Conservation (phyloP, 352 stramenopile species). For the Globisporangium solare region DNA sequence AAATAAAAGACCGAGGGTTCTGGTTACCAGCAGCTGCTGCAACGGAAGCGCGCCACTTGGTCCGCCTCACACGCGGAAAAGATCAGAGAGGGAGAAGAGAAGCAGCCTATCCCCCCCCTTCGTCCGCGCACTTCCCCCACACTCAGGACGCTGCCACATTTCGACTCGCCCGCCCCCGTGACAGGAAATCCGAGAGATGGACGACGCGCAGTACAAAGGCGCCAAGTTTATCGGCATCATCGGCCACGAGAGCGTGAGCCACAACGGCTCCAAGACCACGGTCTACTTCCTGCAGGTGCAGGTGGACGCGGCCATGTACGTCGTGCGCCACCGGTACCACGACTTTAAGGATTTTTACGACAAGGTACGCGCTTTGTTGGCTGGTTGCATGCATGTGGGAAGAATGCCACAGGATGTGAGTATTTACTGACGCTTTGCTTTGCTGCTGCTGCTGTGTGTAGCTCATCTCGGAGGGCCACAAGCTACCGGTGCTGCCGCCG, state of each 20-base stretch:
- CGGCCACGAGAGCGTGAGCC: constrained; percentile 82
- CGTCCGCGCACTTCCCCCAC: no score
- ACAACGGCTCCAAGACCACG: constrained; percentile 85
- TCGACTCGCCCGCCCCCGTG: no score
- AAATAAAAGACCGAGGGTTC: neutral
- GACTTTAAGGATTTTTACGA: constrained; percentile 88
- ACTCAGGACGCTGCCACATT: no score
- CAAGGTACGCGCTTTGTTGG: constrained; percentile 39
- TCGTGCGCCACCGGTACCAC: constrained; percentile 83
- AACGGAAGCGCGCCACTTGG: constrained; percentile 8
- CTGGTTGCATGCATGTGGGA: no score
- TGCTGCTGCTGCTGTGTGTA: no score
- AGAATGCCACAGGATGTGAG: no score
- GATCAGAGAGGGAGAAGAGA: constrained; percentile 13
- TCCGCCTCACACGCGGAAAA: constrained; percentile 11
- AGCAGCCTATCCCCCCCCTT: neutral
- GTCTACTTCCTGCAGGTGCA: constrained; percentile 85
- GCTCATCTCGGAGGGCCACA: constrained; percentile 68
- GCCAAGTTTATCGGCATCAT: constrained; percentile 84
- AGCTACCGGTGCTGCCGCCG: constrained; percentile 72
- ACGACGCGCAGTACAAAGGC: constrained; percentile 40
- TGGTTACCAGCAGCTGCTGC: constrained; percentile 13
- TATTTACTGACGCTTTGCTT: no score
- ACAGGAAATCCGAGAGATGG: no score
- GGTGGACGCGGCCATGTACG: constrained; percentile 67